Evolutionary conservation across 2,329 filamentous ascomycete genomes (phyloP), one percentile per base, ranked within the genome.

Genomic region (Aureobasidium melanogenum): DNA sequence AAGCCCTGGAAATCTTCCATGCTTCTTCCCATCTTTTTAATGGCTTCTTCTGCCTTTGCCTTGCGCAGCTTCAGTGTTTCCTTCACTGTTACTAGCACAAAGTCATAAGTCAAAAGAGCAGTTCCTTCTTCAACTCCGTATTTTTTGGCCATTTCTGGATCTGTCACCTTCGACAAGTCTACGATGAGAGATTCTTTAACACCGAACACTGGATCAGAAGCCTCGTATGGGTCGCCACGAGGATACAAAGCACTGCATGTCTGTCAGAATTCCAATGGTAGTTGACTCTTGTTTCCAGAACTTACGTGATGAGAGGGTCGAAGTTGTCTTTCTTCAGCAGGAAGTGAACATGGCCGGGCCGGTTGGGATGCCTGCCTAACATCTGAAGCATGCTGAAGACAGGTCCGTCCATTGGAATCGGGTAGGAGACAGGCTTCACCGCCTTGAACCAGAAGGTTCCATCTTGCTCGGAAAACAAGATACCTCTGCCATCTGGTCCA

Each of bases 131-230:
- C 69, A 6, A 89, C 82, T n/a, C 76, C 78, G 68, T 90, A 88
- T 68, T 82, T 77, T 65, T 78, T 73, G 3, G 63, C 63, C 0
- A 85, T 82, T 55, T 77, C 79, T 34, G 78, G 77, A 0, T 73
- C 68, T 72, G 79, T 72, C 68, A 81, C 74, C 70, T 79, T 72
- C 64, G 78, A 64, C 74, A 82, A 75, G 63, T 88, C 85, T 14
- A 89, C 79, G 15, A 88, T 76, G 6, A 93, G 77, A 39, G 86
- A 88, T 69, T 88, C 79, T 73, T 93, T 93, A 59, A 93, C 88
- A 5, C 89, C 89, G 66, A 93, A 92, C 2, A 92, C 89, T 0
- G 88, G 88, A 69, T 93, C 89, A 0, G 87, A 88, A 1, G 83
- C 87, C 75, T 91, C 88, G 70, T 91, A 92, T 0, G 86, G 87